Base-by-base conservation (phyloP, 164 flowering plant genomes). In the Tinospora cordifolia region DNA sequence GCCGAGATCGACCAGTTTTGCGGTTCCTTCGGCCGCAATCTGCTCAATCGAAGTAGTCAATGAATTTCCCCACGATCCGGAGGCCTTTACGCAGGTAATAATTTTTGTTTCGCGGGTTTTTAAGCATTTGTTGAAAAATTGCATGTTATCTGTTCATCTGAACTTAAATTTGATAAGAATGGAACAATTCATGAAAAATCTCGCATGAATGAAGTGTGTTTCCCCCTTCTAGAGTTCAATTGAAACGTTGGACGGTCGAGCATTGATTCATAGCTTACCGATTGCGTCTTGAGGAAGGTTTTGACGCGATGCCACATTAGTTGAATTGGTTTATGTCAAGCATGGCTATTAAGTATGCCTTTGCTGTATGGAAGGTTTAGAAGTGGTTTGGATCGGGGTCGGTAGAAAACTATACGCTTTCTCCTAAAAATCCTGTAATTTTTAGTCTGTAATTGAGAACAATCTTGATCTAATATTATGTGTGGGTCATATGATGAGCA, bases 11-110 rank as follows among this genome's bases (percentile, higher is more conserved):
- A 10, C 63, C 57, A 21, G 25, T 13, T 70, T 78, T 15, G 69
- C 27, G 11, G 58, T 60, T 47, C 39, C 68, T 24, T 41, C 69
- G 3, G 19, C 74, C 46, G 69, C 66, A 8, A 26, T 83, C 63
- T 78, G 72, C 51, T 66, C 80, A 1, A 63, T 81, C 70, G 79
- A 81, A 76, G 87, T 90, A 0, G 83, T 91, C 75, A 84, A 85
- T 13, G 89, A 88, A 78, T 91, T 87, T 49, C 93, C 87, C 69
- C 97, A 91, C 69, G 97, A 91, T 76, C 87, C 86, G 4, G 4
- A 69, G 19, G 95, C 97, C 26, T 91, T 89, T 72, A 91, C 97
- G 24, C 90, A 91, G 95, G 97, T 91, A 77, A 14, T 38, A 57
- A 47, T 46, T 59, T 63, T 9, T 17, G 59, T 17, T 17, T 15